phyloP scores from a whole-genome alignment of 768 basidiomycete genomes.

The Mycena epipterygia region DNA sequence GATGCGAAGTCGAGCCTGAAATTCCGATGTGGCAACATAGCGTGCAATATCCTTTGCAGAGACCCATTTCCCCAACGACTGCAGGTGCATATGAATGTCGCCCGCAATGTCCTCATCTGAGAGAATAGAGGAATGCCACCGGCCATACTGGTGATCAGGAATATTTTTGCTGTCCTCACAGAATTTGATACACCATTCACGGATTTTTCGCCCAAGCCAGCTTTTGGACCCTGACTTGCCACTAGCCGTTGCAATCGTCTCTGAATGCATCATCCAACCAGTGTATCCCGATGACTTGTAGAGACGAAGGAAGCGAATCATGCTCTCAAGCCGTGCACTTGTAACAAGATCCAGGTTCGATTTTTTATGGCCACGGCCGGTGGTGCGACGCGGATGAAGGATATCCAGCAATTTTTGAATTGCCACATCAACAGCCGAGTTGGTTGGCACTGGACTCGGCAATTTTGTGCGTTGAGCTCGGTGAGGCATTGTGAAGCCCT shows the following conservation, averaged over 20 bases:
- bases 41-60: conserved; percentile 31
- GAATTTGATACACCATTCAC: conserved; percentile 2
- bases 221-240: background rate
- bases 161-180: conserved; percentile 1
- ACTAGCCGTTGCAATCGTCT: background rate
- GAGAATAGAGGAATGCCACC: conserved; percentile 5
- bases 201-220: conserved; percentile 1
- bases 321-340: background rate
- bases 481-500: background rate
- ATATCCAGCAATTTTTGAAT: background rate
- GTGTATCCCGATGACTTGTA: background rate
- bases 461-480: background rate
- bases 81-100: no score
- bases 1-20: conserved; percentile 25
- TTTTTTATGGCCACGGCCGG: background rate
- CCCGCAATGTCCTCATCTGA: conserved; percentile 32
- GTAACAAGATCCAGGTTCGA: background rate
- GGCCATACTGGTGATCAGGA: background rate
- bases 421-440: background rate
- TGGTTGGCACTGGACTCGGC: background rate
- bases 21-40: conserved; percentile 25
- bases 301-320: conserved; percentile 1
- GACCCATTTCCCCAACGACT: conserved; percentile 16
- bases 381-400: background rate
- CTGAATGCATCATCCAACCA: conserved; percentile 2